Conservation (phyloP, 2,329 filamentous ascomycete species). For the Aureobasidium sp. region DNA sequence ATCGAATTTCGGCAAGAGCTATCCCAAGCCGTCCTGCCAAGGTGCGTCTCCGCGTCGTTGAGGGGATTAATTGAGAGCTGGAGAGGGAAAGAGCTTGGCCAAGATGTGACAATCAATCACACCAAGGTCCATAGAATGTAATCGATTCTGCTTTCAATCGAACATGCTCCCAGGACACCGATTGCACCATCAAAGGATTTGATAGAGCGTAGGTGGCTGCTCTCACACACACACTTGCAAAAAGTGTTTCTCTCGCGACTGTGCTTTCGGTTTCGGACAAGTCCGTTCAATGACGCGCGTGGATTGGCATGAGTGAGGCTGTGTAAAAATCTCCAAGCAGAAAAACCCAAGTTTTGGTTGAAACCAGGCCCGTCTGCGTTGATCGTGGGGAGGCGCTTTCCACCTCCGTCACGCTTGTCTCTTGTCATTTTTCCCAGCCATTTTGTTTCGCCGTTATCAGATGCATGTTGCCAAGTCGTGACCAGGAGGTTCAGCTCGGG, state of each 20-base stretch:
- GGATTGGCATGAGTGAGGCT: not conserved
- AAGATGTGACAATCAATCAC: not conserved
- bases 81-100: not conserved
- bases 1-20: slow-evolving; percentile 6
- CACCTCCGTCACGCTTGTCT: not conserved
- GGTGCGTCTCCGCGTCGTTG: not conserved
- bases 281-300: not conserved
- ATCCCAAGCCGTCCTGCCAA: not conserved
- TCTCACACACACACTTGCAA: not conserved
- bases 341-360: not conserved
- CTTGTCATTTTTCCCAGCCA: not conserved
- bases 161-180: not conserved
- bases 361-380: not conserved
- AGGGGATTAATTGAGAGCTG: not conserved
- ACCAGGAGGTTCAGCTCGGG: not conserved
- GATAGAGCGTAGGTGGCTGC: not conserved
- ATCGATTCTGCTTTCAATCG: not conserved
- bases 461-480: not conserved
- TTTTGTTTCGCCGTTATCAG: not conserved
- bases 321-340: not conserved
- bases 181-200: slow-evolving; percentile 2
- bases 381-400: not conserved
- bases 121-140: not conserved
- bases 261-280: not conserved
- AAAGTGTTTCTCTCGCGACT: not conserved